Evolutionary conservation across 2,329 filamentous ascomycete species (phyloP), one percentile per base, ranked within the genome.

Genomic region (Botrytis squamosa): DNA sequence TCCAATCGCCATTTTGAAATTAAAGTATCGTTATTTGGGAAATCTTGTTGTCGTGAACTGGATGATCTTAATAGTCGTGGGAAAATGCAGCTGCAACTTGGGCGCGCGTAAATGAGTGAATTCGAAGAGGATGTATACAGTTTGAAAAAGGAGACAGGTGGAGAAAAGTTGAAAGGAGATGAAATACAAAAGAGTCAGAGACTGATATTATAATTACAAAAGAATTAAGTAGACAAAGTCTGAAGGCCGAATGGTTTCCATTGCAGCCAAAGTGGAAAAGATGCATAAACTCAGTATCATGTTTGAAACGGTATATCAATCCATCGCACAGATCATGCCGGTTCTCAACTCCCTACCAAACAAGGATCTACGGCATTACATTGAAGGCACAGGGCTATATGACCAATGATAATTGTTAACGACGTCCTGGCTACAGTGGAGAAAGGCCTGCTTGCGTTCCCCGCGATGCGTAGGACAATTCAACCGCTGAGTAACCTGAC

Each of bases 1-100:
- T 73, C 79, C 79, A 75, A 83, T 82, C 74, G 79, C 77, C 84
- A 86, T 86, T 77, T 76, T 77, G 71, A 69, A 70, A 40, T 65
- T 60, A 52, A 40, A 40, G n/a, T 63, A 55, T 62, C 6, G 40
- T 60, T 59, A 33, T 55, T 42, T 36, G 20, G 29, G 25, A 55
- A 57, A 57, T 70, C 29, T 38, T 33, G 25, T 72, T 70, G 42
- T 74, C 55, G 66, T 73, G 20, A 65, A 57, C 16, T 69, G 38
- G 64, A 57, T 68, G 52, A 36, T 72, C 14, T 73, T 71, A 29
- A 55, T 69, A 64, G 57, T 70, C 20, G 49, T 68, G 55, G 29
- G 4, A 16, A 22, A 59, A 70, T 63, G 75, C 71, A 73, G 76
- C 75, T 71, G 77, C 75, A 74, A 75, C 74, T 75, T 71, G 77